A percentile compares a stretch with the other conserved stretches of the same genome.
phyloP scores from a whole-genome alignment of 257 asterid species.

The Scutellaria minor region DNA sequence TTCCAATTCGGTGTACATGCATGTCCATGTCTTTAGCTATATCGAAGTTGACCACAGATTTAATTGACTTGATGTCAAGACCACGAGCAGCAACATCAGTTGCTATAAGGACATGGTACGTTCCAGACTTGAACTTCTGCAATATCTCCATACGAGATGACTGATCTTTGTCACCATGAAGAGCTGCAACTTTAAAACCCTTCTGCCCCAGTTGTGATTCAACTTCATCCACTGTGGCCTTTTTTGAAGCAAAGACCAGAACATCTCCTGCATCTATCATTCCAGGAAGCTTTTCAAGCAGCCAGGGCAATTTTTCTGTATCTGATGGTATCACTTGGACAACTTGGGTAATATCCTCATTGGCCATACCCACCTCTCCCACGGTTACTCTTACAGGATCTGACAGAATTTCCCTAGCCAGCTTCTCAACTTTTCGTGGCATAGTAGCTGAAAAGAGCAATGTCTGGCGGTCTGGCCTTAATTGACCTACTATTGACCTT shows the following conservation, averaged over 20 bases:
- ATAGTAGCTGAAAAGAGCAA: constrained; percentile 96
- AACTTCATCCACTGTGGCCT: constrained; percentile 85
- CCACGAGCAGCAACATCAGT: constrained; percentile 99
- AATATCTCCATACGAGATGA: constrained; percentile 90
- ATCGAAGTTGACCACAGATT: constrained; percentile 94
- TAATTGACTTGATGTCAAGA: constrained; percentile 96
- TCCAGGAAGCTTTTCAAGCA: constrained; percentile 86
- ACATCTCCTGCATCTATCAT: constrained; percentile 94
- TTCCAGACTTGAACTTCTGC: constrained; percentile 91
- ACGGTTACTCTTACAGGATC: constrained; percentile 96
- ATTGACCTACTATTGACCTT: constrained; percentile 94
- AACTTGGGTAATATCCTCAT: constrained; percentile 92
- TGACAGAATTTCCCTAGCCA: constrained; percentile 91
- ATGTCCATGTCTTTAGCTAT: constrained; percentile 98
- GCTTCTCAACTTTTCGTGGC: constrained; percentile 95
- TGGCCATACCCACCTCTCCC: constrained; percentile 98
- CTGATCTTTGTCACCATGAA: constrained; percentile 99
- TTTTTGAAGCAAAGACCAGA: constrained; percentile 91
- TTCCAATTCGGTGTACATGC: constrained; percentile 99
- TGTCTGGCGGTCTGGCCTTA: constrained; percentile 97
- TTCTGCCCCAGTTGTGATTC: constrained; percentile 72
- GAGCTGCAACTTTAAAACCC: constrained; percentile 90
- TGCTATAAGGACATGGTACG: constrained; percentile 90
- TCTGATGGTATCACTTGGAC: constrained; percentile 84
- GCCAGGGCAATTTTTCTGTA: constrained; percentile 88